Conservation (phyloP, 1,284 basidiomycete genomes). For the Hypsizygus ulmarius region DNA sequence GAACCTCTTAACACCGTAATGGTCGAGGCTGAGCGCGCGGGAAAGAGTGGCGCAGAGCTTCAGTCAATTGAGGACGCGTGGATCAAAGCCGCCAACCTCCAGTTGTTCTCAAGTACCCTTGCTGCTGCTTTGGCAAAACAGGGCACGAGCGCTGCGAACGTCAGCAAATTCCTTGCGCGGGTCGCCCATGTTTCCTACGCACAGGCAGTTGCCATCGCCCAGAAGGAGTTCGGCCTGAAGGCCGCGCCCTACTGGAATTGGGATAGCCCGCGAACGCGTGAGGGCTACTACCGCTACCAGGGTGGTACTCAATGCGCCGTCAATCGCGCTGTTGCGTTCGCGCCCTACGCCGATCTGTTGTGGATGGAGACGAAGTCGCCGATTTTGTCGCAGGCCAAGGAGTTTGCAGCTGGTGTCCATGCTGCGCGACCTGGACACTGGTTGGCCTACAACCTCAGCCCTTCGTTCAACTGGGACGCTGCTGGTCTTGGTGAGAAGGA, state of each 20-base stretch:
- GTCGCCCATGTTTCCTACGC: constrained; percentile 67
- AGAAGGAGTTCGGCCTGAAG: constrained; percentile 77
- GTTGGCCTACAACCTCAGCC: constrained; percentile 93
- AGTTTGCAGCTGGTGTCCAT: constrained; percentile 90
- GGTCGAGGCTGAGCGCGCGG: constrained; percentile 78
- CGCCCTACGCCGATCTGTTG: constrained; percentile 88
- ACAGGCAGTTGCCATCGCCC: constrained; percentile 74
- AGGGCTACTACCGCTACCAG: constrained; percentile 96
- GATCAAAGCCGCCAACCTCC: constrained; percentile 73
- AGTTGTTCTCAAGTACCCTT: constrained; percentile 78
- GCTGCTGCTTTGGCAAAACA: constrained; percentile 72
- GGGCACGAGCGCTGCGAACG: constrained; percentile 43
- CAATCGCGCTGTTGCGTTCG: constrained; percentile 90
- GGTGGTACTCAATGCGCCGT: constrained; percentile 95
- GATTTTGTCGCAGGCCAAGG: constrained; percentile 90
- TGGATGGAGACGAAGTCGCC: constrained; percentile 99
- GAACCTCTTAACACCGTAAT: constrained; percentile 79
- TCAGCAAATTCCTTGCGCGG: constrained; percentile 60
- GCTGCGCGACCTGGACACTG: constrained; percentile 81
- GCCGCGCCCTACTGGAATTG: constrained; percentile 84
- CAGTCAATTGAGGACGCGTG: constrained; percentile 90
- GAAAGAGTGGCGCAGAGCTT: constrained; percentile 77
- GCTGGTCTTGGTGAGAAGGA: constrained; percentile 84
- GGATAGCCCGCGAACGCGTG: constrained; percentile 91
- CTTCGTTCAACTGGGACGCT: constrained; percentile 92